phyloP scores from a whole-genome alignment of 495 filamentous ascomycete genomes.

The Trichoderma reesei region DNA sequence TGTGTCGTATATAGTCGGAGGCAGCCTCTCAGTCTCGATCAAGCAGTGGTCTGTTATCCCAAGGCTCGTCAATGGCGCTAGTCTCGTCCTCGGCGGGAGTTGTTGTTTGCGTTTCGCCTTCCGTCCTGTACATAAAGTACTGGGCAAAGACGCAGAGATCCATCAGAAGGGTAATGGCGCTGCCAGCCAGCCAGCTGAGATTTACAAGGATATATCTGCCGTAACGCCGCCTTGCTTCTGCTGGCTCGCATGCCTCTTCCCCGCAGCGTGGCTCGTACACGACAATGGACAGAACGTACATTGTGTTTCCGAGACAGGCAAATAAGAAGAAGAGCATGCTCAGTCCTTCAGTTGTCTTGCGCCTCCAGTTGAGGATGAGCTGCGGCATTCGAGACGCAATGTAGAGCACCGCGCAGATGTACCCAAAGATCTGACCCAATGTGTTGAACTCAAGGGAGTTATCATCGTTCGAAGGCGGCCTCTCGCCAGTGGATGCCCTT shows the following conservation, averaged over 20 bases:
- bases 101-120: constrained; percentile 18
- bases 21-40: constrained; percentile 21
- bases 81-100: constrained; percentile 14
- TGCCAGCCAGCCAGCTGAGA: constrained; percentile 78
- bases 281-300: constrained; percentile 85
- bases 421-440: constrained; percentile 79
- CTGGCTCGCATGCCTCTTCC: constrained; percentile 35
- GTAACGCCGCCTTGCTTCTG: constrained; percentile 53
- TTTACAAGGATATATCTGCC: constrained; percentile 77
- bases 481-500: constrained; percentile 18
- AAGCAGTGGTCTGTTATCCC: constrained; percentile 31
- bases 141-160: constrained; percentile 83
- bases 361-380: constrained; percentile 76
- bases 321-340: constrained; percentile 93
- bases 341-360: constrained; percentile 85
- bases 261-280: constrained; percentile 64
- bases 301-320: constrained; percentile 86
- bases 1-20: not conserved
- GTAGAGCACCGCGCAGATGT: constrained; percentile 77
- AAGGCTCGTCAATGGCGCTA: constrained; percentile 17
- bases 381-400: constrained; percentile 83
- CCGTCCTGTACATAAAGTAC: constrained; percentile 67
- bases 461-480: constrained; percentile 16
- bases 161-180: constrained; percentile 73
- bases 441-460: constrained; percentile 51